Evolutionary conservation across 257 asterid species (phyloP), one percentile per base, ranked within the genome.

Genomic region (Leonotis leonurus): DNA sequence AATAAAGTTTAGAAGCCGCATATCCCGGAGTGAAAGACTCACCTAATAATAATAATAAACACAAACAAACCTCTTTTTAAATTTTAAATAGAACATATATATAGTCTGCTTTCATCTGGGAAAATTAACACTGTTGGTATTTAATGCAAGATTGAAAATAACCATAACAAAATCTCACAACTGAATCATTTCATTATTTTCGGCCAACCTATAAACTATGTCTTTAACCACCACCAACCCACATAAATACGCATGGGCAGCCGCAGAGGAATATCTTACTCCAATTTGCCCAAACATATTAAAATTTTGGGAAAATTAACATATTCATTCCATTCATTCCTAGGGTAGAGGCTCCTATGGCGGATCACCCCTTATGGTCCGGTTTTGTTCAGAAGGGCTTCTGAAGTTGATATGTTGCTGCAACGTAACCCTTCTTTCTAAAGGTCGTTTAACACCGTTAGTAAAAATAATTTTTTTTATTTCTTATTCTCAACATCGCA

Each of bases 11-110:
- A 35, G n/a, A 44, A 58, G 33, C 60, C 66, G 66, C 43, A 33
- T 17, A 57, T 68, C 22, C 36, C 67, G 67, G 73, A 32, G 26
- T n/a, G n/a, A n/a, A n/a, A 17, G 32, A 40, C 18, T 55, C n/a
- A 30, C 14, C 35, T 17, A 60, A 30, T 26, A 17, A 6, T 12
- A 7, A 16, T 26, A 51, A 8, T 6, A 26, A 8, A 8, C 3
- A 60, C 11, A 27, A 18, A n/a, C n/a, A 11, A 8, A 4, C 24
- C 11, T 25, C n/a, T 46, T 20, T 20, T 48, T 7, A 63, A 63
- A n/a, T n/a, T n/a, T 24, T 33, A 43, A 13, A 29, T 11, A 30
- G 32, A 35, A 41, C 25, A 25, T 10, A 33, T 22, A 56, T 27
- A 44, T 30, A 57, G 49, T 13, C 33, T 26, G 21, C 24, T 5